Base-by-base conservation (phyloP, 2,329 filamentous ascomycete genomes). In the Nemania serpens region DNA sequence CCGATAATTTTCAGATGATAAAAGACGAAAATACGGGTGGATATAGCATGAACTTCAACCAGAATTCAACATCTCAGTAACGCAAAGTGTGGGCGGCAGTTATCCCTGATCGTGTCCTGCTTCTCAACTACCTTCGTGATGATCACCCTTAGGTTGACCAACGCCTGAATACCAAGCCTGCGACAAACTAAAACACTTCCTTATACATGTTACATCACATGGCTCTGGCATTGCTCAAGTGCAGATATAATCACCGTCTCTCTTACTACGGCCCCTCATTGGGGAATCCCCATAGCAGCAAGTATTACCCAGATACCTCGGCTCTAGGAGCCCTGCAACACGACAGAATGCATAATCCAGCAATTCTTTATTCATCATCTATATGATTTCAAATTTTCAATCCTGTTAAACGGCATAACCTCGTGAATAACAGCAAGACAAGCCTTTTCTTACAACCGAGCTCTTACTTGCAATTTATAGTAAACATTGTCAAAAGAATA, bases 1-100 rank as follows among this genome's bases (percentile, higher is more conserved):
- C 95, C 11, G 89, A 96, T 47, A 97, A 96, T 74, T 98, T 99
- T 73, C 88, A 97, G 65, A 96, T 98, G 82, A 87, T 90, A 29
- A 91, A 97, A 76, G 94, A 97, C 71, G 90, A 94, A 70, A 89
- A 89, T 64, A 90, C 88, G 1, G 95, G 95, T 1, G 93, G 93
- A 0, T 98, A 98, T 77, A 97, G 90, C 76, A 91, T 99, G 88
- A 94, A 93, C 68, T 97, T 98, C 70, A 81, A 84, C 43, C 82
- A 85, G 69, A 66, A 70, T 43, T 47, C 59, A 13, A 58, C 60
- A 18, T 45, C 54, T 3, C 33, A 66, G 60, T 67, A 60, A 45
- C 25, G 22, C 12, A 37, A 29, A 20, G 41, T n/a, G 22, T 41
- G 22, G 20, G 37, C 42, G 15, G 15, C 18, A 12, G 29, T 22